Evolutionary conservation across 2,329 filamentous ascomycete genomes (phyloP), one percentile per base, ranked within the genome.

Genomic region (Ascochyta pisi): DNA sequence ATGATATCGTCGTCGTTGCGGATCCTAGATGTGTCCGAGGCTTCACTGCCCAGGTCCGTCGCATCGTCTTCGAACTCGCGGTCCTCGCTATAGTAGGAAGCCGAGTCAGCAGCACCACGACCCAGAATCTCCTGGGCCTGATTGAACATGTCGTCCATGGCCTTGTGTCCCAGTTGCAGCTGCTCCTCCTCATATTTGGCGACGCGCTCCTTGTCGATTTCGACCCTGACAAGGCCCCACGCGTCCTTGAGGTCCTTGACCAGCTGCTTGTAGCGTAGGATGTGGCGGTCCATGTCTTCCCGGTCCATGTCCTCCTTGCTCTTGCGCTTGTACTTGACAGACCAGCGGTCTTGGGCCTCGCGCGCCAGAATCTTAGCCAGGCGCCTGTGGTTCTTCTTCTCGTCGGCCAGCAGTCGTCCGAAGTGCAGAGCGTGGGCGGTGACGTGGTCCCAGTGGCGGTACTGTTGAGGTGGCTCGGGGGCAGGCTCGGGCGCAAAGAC

Each of bases 381-480:
- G n/a, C 84, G 81, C 33, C 86, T 86, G 75, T 98, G 94, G 12
- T 88, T 83, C 60, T 86, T 85, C 64, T 92, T 90, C 73, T 99
- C 95, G 54, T 86, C 85, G 3, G 88, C 77, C 78, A 98, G 85
- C 33, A 98, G 81, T 66, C 87, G 90, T 43, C 91, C 87, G 65
- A 98, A 94, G 65, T 93, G 89, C 12, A 89, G 71, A 55, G 90
- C 88, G 58, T 96, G 93, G 42, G 88, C 88, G 41, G 90, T 82
- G 49, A 98, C 82, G 71, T 98, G 91, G 69, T 98, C 93, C 69
- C 86, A 84, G 64, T 96, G 92, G n/a, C 89, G 87, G 81, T 91
- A 98, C 68, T 95, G 91, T 48, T 84, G 83, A 0, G 86, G 84
- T 0, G 90, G 90, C 66, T 96, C 90, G 53, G 91, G 87, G 57